Evolutionary conservation across 2,329 filamentous ascomycete species (phyloP).

Genomic region (Remersonia thermophila): DNA sequence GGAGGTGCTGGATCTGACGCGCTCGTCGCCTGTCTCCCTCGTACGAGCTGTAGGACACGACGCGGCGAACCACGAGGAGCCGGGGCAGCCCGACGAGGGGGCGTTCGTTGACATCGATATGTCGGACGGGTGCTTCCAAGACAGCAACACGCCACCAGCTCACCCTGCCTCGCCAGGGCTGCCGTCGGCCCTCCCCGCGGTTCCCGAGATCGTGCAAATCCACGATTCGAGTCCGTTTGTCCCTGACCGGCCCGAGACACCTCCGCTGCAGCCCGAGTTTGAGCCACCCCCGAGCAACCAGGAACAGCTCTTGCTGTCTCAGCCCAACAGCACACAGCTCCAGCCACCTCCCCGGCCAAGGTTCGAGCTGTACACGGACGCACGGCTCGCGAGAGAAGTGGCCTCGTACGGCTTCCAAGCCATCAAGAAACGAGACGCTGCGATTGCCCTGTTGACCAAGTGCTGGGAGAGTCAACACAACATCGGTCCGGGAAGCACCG

Average conservation of each 20-base stretch:
- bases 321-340: conserved; percentile 7
- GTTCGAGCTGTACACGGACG: conserved; percentile 49
- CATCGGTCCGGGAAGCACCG: conserved; percentile 1
- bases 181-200: not conserved
- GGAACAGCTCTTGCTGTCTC: conserved; percentile 20
- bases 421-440: conserved; percentile 52
- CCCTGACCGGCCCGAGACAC: too few relatives aligned
- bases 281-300: conserved; percentile 23
- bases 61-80: too few relatives aligned
- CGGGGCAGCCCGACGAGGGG: not conserved
- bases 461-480: conserved; percentile 55
- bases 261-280: conserved; percentile 1
- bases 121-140: conserved; percentile 4
- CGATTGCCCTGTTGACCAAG: conserved; percentile 56
- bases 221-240: not conserved
- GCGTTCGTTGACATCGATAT: conserved; percentile 10
- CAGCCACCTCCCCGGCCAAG: conserved; percentile 31
- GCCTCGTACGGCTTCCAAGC: conserved; percentile 59
- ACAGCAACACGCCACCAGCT: not conserved
- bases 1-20: conserved; percentile 47
- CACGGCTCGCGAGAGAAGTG: conserved; percentile 50
- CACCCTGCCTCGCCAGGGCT: too few relatives aligned
- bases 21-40: conserved; percentile 25
- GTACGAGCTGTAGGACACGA: conserved; percentile 7
- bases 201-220: not conserved